These are phyloP conservation scores for Coprinellus aureogranulatus DNA, from an alignment of 768 basidiomycete species.

Conservation along the genomic window DNA sequence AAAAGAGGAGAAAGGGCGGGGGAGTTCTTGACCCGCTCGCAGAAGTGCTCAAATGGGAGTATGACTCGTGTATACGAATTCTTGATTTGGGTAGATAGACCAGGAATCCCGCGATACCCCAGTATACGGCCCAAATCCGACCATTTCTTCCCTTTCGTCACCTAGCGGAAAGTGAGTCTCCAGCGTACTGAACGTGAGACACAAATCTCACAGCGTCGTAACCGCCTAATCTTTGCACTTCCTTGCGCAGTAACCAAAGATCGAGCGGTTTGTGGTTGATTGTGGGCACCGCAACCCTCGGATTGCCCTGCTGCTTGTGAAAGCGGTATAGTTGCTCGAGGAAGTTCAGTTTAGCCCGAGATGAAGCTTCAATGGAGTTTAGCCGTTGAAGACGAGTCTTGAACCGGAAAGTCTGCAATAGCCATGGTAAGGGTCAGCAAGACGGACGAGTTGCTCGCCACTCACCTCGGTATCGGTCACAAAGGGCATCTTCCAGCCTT, in stretches of 20 bases:
- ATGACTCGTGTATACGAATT: slow-evolving; percentile 89
- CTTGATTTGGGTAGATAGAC: slow-evolving; percentile 84
- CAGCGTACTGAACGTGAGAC: slow-evolving; percentile 13
- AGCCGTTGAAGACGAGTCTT: slow-evolving; percentile 92
- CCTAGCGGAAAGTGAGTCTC: slow-evolving; percentile 43
- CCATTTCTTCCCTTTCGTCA: slow-evolving; percentile 85
- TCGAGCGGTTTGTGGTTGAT: slow-evolving; percentile 93
- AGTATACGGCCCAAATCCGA: slow-evolving; percentile 77
- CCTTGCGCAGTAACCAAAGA: slow-evolving; percentile 89
- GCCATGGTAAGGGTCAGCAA: slow-evolving; percentile 17
- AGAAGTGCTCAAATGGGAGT: slow-evolving; percentile 93
- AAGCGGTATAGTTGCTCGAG: slow-evolving; percentile 95
- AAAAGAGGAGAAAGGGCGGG: slow-evolving; percentile 45
- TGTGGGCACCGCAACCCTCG: slow-evolving; percentile 86
- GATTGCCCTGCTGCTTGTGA: slow-evolving; percentile 93
- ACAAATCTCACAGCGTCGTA: slow-evolving; percentile 67
- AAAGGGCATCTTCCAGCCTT: slow-evolving; percentile 94
- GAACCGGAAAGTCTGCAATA: slow-evolving; percentile 80
- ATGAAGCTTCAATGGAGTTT: slow-evolving; percentile 96
- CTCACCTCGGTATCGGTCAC: slow-evolving; percentile 90
- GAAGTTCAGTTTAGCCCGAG: slow-evolving; percentile 95
- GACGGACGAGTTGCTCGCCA: slow-evolving; percentile 15
- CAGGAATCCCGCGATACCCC: slow-evolving; percentile 79
- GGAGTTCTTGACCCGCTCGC: slow-evolving; percentile 68
- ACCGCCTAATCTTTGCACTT: slow-evolving; percentile 87